Percentiles rank a stretch among this genome's conserved stretches.
Conservation (phyloP, 208 protist genomes). For the Leishmania guyanensis region DNA sequence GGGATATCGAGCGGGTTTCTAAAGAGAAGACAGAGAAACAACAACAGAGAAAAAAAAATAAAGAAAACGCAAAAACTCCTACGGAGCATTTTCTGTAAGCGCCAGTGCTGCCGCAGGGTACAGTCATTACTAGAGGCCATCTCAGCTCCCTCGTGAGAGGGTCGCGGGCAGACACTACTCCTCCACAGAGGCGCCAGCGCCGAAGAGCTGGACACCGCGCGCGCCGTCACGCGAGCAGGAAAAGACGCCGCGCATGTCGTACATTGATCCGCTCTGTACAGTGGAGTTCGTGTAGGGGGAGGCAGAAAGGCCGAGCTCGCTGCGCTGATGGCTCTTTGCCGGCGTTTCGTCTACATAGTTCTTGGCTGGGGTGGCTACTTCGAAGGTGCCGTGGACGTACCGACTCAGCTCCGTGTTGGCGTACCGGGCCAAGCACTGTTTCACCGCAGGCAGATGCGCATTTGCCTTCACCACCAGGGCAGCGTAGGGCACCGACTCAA, state of each 20-base stretch:
- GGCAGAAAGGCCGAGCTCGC: conserved; percentile 49
- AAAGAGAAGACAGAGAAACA: not conserved
- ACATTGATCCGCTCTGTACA: conserved; percentile 35
- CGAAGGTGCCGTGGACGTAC: conserved; percentile 49
- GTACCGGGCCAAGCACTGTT: conserved; percentile 22
- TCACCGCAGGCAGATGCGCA: conserved; percentile 19
- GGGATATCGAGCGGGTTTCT: not conserved
- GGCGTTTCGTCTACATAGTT: conserved; percentile 53
- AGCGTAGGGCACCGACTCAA: conserved; percentile 28
- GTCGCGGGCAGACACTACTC: conserved; percentile 7
- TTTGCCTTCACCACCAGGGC: conserved; percentile 37
- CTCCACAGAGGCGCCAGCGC: conserved; percentile 30
- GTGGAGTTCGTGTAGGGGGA: conserved; percentile 38
- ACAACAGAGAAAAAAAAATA: not conserved
- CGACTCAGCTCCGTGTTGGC: conserved; percentile 33
- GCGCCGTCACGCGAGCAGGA: conserved; percentile 29
- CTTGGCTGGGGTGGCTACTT: conserved; percentile 51
- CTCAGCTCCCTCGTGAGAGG: not conserved
- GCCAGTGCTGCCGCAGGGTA: not conserved
- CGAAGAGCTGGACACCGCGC: conserved; percentile 28
- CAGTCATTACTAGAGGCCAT: not conserved
- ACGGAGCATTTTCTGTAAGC: not conserved
- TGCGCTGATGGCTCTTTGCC: conserved; percentile 41
- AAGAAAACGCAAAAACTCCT: not conserved
- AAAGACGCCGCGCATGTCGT: conserved; percentile 31